Evolutionary conservation across 2,329 filamentous ascomycete species (phyloP), one percentile per base, ranked within the genome.

Genomic region (Calcarisporium arbuscula): DNA sequence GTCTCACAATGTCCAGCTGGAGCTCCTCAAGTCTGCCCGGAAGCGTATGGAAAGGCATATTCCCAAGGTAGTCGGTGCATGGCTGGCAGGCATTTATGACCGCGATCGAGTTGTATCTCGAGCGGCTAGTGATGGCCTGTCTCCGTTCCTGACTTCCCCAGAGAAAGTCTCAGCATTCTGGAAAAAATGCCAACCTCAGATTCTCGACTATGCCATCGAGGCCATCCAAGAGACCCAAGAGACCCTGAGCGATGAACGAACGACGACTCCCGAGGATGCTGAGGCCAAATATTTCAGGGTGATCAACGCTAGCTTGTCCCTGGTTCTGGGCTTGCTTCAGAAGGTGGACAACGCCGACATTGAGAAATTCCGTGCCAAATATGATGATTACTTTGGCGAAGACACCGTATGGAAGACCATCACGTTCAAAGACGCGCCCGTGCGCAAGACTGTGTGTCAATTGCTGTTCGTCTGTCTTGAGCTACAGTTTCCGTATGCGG

Each of bases 1-100:
- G 28, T 77, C 89, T 14, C 90, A 96, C 55, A 68, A 62, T 9
- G 57, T 94, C 17, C 88, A 94, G 50, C 64, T 69, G 43, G 70
- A 74, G 45, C 60, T 81, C 10, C 61, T 80, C 50, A 72, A 70
- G 45, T 75, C 74, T 5, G 70, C 72, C 5, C 83, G 87, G 31
- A 94, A 92, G 67, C 78, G 88, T 41, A 85, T 95, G 62, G 87
- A 86, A 42, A 85, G 77, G 43, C 72, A 82, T 48, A 70, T 98
- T 42, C 79, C 86, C 10, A 79, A 74, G 40, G 69, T 94, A 22
- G 80, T 94, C 29, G 88, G 84, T 8, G 73, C 86, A n/a, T 98
- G 94, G 92, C 72, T 96, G 10, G 84, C 85, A 7, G 92, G 90
- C 1, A 74, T 83, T 2, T 94, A 88, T 53, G 92, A 98, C 57